These are phyloP conservation scores for Fabrea salina DNA, from an alignment of 169 alveolate genomes.

Conservation along the genomic window DNA sequence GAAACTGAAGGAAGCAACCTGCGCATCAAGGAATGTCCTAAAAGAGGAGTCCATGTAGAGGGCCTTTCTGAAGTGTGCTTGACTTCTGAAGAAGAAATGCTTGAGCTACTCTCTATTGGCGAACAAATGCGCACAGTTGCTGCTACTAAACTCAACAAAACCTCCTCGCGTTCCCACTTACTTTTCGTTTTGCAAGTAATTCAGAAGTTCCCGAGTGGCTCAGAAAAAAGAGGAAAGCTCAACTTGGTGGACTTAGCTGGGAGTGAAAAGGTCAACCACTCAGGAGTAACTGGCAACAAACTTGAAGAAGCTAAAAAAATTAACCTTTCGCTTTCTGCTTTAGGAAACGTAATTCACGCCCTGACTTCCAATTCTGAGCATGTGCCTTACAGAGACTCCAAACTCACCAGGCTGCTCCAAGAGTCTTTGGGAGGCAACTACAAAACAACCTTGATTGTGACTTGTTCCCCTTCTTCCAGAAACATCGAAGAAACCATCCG, in stretches of 20 bases:
- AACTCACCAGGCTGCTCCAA: conserved; percentile 38
- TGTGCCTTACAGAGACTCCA: conserved; percentile 39
- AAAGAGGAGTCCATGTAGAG: conserved; percentile 65
- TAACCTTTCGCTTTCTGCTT: conserved; percentile 55
- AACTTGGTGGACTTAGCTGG: conserved; percentile 80
- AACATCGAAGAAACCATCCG: conserved; percentile 53
- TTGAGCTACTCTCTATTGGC: conserved; percentile 59
- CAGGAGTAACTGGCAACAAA: conserved; percentile 53
- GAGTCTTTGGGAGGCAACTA: conserved; percentile 84
- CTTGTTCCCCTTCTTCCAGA: conserved; percentile 42
- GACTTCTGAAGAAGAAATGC: conserved; percentile 54
- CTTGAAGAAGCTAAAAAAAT: conserved; percentile 62
- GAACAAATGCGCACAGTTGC: conserved; percentile 60
- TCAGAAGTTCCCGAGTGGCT: conserved; percentile 32
- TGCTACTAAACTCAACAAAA: conserved; percentile 50
- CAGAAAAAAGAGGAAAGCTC: conserved; percentile 63
- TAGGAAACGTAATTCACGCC: conserved; percentile 66
- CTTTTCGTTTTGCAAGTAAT: conserved; percentile 43
- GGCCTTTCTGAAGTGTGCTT: conserved; percentile 67
- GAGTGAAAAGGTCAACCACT: conserved; percentile 58
- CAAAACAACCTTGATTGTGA: conserved; percentile 63
- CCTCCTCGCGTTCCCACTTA: conserved; percentile 47
- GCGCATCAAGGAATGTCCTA: conserved; percentile 62
- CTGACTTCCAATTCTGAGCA: conserved; percentile 31
- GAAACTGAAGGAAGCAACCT: conserved; percentile 60